A percentile compares a stretch with the other conserved stretches of the same genome.
These are phyloP conservation scores for Penicillium manginii DNA, from an alignment of 495 filamentous ascomycete genomes.

Conservation along the genomic window DNA sequence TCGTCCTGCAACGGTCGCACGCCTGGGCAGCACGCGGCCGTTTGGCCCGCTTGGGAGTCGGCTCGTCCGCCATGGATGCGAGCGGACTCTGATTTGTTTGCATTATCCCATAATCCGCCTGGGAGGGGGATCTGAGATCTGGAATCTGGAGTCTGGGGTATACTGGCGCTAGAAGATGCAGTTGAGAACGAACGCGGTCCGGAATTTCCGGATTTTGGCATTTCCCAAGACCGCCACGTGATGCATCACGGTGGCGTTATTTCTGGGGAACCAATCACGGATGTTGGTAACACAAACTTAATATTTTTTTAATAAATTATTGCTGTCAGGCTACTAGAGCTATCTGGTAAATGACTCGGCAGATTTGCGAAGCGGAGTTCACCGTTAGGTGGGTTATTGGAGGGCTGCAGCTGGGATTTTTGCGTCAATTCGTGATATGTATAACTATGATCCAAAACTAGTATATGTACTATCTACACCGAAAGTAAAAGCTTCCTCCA, in stretches of 20 bases:
- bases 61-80: slow-evolving; percentile 22
- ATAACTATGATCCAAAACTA: too few species aligned
- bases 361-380: too few species aligned
- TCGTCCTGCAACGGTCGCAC: slow-evolving; percentile 45
- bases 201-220: slow-evolving; percentile 18
- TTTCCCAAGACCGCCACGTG: neutral
- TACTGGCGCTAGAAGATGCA: slow-evolving; percentile 11
- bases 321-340: neutral
- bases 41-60: slow-evolving; percentile 36
- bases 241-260: neutral
- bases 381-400: too few species aligned
- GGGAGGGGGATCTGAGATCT: slow-evolving; percentile 13
- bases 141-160: slow-evolving; percentile 7
- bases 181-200: slow-evolving; percentile 16
- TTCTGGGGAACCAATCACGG: slow-evolving; percentile 4
- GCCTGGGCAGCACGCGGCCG: slow-evolving; percentile 45
- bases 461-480: too few species aligned
- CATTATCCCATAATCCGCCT: slow-evolving; percentile 24
- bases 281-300: neutral
- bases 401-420: neutral
- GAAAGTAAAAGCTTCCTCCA: neutral
- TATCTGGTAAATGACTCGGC: neutral
- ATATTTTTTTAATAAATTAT: neutral
- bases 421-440: neutral
- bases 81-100: slow-evolving; percentile 12